These are phyloP conservation scores for Pholiota molesta DNA, from an alignment of 768 basidiomycete genomes.

Conservation along the genomic window DNA sequence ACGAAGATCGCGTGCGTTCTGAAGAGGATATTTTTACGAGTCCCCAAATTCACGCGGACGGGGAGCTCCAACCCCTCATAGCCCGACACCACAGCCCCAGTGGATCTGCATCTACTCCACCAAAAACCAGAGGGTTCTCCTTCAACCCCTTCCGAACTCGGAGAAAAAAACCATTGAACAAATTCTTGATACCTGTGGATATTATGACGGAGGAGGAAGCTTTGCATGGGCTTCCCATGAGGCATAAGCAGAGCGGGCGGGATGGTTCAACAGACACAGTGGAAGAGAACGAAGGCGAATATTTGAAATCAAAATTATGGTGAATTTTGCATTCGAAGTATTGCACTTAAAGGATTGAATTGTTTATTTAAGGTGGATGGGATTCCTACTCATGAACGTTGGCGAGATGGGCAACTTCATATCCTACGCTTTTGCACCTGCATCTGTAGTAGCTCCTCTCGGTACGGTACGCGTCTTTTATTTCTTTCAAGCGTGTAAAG, in stretches of 20 bases:
- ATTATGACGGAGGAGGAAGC: constrained; percentile 41
- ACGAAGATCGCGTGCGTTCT: constrained; percentile 22
- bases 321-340: constrained; percentile 30
- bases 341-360: constrained; percentile 6
- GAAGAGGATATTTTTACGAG: constrained; percentile 19
- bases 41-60: constrained; percentile 12
- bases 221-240: constrained; percentile 26
- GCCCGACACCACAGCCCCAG: constrained; percentile 28
- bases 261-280: constrained; percentile 24
- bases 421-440: constrained; percentile 88
- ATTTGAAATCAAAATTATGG: constrained; percentile 87
- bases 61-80: constrained; percentile 24
- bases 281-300: constrained; percentile 66
- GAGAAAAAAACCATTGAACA: constrained; percentile 19
- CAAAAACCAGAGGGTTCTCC: constrained; percentile 26
- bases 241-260: constrained; percentile 22
- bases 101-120: constrained; percentile 6
- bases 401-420: constrained; percentile 93
- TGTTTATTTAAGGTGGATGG: constrained; percentile 71
- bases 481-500: constrained; percentile 10
- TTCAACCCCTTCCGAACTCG: constrained; percentile 36
- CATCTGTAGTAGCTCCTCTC: constrained; percentile 91
- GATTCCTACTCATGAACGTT: constrained; percentile 86
- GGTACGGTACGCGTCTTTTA: constrained; percentile 72
- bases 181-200: constrained; percentile 40